These are phyloP conservation scores for Aurantiochytrium sp. DNA, from an alignment of 108 stramenopile species.

Conservation along the genomic window DNA sequence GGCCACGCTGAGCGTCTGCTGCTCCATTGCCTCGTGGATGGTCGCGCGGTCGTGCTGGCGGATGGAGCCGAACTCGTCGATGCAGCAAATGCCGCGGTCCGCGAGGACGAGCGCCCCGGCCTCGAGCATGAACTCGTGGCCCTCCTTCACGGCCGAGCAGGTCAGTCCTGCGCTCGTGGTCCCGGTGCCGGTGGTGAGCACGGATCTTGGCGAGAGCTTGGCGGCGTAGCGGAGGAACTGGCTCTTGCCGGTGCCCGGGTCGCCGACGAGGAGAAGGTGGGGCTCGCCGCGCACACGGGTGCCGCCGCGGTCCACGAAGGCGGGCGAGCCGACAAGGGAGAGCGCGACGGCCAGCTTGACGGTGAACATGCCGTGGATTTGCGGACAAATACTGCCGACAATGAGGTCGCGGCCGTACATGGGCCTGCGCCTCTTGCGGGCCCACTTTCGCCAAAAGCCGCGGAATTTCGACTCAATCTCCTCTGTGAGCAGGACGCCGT, in stretches of 20 bases:
- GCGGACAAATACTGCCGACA: slow-evolving; percentile 83
- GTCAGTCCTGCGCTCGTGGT: slow-evolving; percentile 96
- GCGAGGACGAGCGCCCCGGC: slow-evolving; percentile 95
- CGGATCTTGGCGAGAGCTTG: slow-evolving; percentile 77
- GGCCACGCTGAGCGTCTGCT: slow-evolving; percentile 89
- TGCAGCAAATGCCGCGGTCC: slow-evolving; percentile 90
- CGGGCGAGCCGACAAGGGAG: slow-evolving; percentile 86
- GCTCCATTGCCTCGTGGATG: slow-evolving; percentile 99
- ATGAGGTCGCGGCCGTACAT: slow-evolving; percentile 84
- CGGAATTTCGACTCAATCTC: neutral
- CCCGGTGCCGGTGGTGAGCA: slow-evolving; percentile 92
- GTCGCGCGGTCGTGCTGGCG: slow-evolving; percentile 64
- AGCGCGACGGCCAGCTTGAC: slow-evolving; percentile 89
- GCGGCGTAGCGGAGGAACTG: slow-evolving; percentile 92
- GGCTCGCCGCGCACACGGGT: slow-evolving; percentile 53
- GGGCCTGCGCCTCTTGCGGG: slow-evolving; percentile 40
- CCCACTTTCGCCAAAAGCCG: neutral
- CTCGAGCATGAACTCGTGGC: slow-evolving; percentile 83
- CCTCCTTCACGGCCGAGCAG: slow-evolving; percentile 90
- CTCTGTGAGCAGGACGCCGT: neutral
- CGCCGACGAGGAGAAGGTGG: slow-evolving; percentile 79
- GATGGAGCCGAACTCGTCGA: slow-evolving; percentile 79
- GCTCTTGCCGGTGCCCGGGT: slow-evolving; percentile 68
- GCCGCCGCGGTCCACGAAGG: slow-evolving; percentile 36
- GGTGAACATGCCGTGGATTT: slow-evolving; percentile 83